Base-by-base conservation (phyloP, 2,329 filamentous ascomycete genomes). In the Ophiocordyceps robertsii region DNA sequence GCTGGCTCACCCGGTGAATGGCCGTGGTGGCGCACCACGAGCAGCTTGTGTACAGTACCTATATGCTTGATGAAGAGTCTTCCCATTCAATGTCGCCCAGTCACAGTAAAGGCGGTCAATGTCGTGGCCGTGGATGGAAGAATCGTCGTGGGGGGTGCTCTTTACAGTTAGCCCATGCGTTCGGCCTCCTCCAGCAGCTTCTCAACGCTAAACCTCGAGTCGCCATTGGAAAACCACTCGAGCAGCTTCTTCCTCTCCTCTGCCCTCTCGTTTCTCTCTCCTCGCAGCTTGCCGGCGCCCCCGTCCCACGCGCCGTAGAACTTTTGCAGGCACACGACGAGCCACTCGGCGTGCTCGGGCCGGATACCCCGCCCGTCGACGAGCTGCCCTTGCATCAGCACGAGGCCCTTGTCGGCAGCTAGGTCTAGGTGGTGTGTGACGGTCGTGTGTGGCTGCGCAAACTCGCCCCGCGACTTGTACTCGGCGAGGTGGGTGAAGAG, bases 401-500 rank as follows among this genome's bases (percentile, higher is more conserved):
- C 88, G 24, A 96, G 56, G 6, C 80, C 85, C 53, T 87, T 85
- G 10, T 78, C 74, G 45, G 73, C 69, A 0, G 76, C 76, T 3
- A 95, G 66, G 61, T 98, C 92, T 14, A 82, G 66, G 63, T 98
- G 86, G 62, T 96, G 88, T 35, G 90, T 95, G 43, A 96, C 70
- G 3, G 87, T 95, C 0, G 92, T 98, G 58, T 98, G 92, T 38
- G 92, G 89, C 61, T 83, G 78, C 37, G 87, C 87, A 57, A 80
- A 98, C 61, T 95, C 85, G 41, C 89, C 89, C 41, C 90, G 75
- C 44, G 86, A 66, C 70, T 96, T 95, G 68, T 84, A 98, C 59
- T 95, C 87, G 14, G 86, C 90, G 29, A 98, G 72, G 56, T 92
- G 84, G 1, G 92, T 98, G 66, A 98, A 96, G 30, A 98, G 78